Conservation (phyloP, 202 grass and related monocot species). For the Elaeis oleifera region DNA sequence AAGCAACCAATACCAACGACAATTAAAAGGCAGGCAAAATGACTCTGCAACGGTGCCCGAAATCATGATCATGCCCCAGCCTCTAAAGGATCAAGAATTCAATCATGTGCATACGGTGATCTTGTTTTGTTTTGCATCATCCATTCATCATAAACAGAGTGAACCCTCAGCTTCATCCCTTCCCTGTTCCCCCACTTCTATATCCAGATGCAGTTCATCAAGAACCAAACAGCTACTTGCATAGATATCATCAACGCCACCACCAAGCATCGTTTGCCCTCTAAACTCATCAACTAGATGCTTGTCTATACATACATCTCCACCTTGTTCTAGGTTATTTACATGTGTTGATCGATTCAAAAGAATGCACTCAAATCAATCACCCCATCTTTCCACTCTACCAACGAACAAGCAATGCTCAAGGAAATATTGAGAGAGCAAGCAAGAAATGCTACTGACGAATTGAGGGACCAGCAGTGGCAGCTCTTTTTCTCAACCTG, state of each 20-base stretch:
- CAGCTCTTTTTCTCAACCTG: conserved; percentile 1
- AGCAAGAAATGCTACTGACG: not conserved
- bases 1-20: no score
- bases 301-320: not conserved
- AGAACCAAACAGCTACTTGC: not conserved
- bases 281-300: not conserved
- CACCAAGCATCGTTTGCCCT: not conserved
- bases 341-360: not conserved
- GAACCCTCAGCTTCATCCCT: not conserved
- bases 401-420: no score
- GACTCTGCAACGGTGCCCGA: no score
- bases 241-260: not conserved
- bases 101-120: no score
- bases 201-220: not conserved
- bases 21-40: no score
- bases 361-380: not conserved
- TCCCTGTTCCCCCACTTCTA: not conserved
- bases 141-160: no score
- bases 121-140: no score
- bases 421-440: not conserved
- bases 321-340: not conserved
- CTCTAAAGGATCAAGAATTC: no score
- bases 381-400: not conserved
- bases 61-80: no score
- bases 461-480: not conserved